Conservation (phyloP, 257 asterid genomes). For the Haberlea rhodopensis region DNA sequence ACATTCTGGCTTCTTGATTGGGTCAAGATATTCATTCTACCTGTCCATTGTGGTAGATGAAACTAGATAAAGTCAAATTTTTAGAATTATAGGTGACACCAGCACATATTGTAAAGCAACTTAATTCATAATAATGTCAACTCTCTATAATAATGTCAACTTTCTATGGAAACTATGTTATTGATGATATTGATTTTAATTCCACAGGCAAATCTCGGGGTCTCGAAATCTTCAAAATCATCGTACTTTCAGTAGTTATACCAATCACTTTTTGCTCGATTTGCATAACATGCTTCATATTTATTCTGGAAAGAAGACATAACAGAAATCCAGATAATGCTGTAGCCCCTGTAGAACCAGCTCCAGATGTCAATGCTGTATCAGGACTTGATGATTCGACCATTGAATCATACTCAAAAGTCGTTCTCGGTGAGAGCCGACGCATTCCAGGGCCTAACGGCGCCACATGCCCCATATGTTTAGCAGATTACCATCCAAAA, state of each 20-base stretch:
- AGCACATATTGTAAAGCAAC: background rate
- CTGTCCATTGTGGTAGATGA: constrained; percentile 20
- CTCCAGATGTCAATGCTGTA: constrained; percentile 14
- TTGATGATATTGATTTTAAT: background rate
- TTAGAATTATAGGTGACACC: constrained; percentile 13
- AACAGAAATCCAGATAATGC: constrained; percentile 16
- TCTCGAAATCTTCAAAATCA: constrained; percentile 32
- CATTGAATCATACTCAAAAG: constrained; percentile 61
- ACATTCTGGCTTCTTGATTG: constrained; percentile 17
- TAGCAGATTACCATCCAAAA: constrained; percentile 59
- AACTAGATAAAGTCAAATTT: constrained; percentile 18
- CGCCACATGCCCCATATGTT: constrained; percentile 69
- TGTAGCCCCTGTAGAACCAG: constrained; percentile 6
- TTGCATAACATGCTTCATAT: constrained; percentile 34
- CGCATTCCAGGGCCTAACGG: constrained; percentile 64
- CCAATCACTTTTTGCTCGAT: constrained; percentile 41
- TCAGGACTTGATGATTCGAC: constrained; percentile 62
- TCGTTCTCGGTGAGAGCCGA: constrained; percentile 63
- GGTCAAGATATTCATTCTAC: background rate
- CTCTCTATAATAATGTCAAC: background rate
- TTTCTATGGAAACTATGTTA: background rate
- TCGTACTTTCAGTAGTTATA: constrained; percentile 39
- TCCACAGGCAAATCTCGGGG: constrained; percentile 33
- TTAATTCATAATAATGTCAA: background rate
- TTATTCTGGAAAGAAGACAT: constrained; percentile 28